phyloP scores from a whole-genome alignment of 345 rosid species.

The Luvunga scandens region DNA sequence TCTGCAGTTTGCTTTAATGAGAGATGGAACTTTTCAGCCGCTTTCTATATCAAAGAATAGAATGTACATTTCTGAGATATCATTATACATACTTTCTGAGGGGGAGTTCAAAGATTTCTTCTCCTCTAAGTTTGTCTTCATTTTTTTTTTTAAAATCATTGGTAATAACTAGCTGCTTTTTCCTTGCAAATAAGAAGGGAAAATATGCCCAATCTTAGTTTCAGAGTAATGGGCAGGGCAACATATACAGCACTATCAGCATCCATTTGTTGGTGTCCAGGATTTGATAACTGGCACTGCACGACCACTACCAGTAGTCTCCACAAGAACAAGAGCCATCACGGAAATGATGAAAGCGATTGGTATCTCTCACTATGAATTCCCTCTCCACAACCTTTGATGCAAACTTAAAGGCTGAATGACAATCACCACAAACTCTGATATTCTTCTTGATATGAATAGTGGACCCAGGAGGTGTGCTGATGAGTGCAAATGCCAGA shows the following conservation, averaged over 20 bases:
- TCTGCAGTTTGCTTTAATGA: no score
- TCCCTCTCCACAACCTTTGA: slow-evolving; percentile 49
- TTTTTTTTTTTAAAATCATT: no score
- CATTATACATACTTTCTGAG: background rate
- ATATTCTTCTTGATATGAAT: slow-evolving; percentile 65
- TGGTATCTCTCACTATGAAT: slow-evolving; percentile 63
- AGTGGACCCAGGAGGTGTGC: slow-evolving; percentile 53
- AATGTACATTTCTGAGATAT: background rate
- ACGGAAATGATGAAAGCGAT: slow-evolving; percentile 64
- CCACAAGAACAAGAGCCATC: slow-evolving; percentile 59
- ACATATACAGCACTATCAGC: no score
- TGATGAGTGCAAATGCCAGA: slow-evolving; percentile 65
- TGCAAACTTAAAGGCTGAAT: slow-evolving; percentile 58
- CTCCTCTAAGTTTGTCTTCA: no score
- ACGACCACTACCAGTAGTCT: slow-evolving; percentile 53
- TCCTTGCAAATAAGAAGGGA: background rate
- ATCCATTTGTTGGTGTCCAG: no score
- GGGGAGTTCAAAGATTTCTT: no score
- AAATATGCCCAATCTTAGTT: no score
- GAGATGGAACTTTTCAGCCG: background rate
- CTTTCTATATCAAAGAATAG: background rate
- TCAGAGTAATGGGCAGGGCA: no score
- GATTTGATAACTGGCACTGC: background rate
- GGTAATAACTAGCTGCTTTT: background rate
- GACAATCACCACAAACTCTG: slow-evolving; percentile 70